These are phyloP conservation scores for Panicum hallii DNA, from an alignment of 202 grass and related monocot genomes.

Conservation along the genomic window DNA sequence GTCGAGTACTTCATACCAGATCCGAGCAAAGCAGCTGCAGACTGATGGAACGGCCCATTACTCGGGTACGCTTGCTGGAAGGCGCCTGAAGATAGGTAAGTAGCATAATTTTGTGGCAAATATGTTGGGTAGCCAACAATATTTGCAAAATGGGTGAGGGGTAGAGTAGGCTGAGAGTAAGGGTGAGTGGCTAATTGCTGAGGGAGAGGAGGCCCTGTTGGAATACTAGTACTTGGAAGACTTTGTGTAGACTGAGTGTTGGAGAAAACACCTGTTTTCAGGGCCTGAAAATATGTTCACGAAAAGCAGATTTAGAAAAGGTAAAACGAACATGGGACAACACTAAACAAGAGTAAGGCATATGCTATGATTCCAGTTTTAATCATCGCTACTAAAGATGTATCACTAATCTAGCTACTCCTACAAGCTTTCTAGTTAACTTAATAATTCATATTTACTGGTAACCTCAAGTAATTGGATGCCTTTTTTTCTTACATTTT, in stretches of 20 bases:
- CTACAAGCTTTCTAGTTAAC: background rate
- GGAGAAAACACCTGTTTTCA: slow-evolving; percentile 77
- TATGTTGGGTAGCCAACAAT: slow-evolving; percentile 84
- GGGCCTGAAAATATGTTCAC: slow-evolving; percentile 49
- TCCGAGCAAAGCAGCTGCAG: slow-evolving; percentile 66
- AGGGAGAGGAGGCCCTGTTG: slow-evolving; percentile 59
- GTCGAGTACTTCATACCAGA: slow-evolving; percentile 87
- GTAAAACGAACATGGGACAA: background rate
- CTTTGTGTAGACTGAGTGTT: slow-evolving; percentile 70
- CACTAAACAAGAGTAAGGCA: background rate
- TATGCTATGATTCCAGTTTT: background rate
- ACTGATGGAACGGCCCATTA: slow-evolving; percentile 88
- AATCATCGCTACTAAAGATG: background rate
- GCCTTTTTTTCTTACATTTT: background rate
- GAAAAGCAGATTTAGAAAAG: slow-evolving; percentile 17
- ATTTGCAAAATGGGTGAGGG: slow-evolving; percentile 75
- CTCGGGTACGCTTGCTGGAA: slow-evolving; percentile 91
- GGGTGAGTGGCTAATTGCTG: slow-evolving; percentile 87
- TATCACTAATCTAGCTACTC: background rate
- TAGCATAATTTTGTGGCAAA: slow-evolving; percentile 79
- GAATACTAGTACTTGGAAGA: slow-evolving; percentile 67
- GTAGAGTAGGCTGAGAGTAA: slow-evolving; percentile 86
- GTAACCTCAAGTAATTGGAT: background rate
- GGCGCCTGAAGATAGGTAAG: slow-evolving; percentile 80
- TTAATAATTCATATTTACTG: slow-evolving; percentile 1